A percentile compares a stretch with the other conserved stretches of the same genome.
These are phyloP conservation scores for Eimeria sp. DNA, from an alignment of 169 alveolate species.

Conservation along the genomic window DNA sequence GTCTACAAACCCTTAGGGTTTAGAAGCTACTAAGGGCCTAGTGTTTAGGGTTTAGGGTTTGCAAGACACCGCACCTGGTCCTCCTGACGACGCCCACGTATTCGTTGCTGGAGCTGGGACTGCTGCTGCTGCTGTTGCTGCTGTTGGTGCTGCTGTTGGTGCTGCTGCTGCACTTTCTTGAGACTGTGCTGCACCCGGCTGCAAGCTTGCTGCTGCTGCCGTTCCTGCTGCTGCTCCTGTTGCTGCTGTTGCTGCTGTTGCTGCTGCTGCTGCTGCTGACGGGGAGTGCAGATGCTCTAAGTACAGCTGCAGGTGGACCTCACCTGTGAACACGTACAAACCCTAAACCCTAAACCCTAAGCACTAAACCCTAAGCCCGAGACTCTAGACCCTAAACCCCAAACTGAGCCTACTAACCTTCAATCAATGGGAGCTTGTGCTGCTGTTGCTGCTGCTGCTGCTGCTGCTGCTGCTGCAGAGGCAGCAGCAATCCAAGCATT, in stretches of 20 bases:
- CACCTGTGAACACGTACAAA: background rate
- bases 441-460: constrained; percentile 25
- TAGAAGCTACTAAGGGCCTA: too few relatives aligned
- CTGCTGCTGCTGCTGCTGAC: background rate
- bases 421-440: too few relatives aligned
- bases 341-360: too few relatives aligned
- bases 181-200: background rate
- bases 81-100: too few relatives aligned
- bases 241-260: background rate
- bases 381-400: too few relatives aligned
- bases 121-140: background rate
- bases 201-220: too few relatives aligned
- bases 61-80: too few relatives aligned
- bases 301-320: background rate
- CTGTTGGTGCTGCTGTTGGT: background rate
- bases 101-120: background rate
- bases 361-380: too few relatives aligned
- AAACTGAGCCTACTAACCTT: too few relatives aligned
- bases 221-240: background rate
- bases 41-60: too few relatives aligned
- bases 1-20: too few relatives aligned
- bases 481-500: constrained; percentile 19
- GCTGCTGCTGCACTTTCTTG: constrained; percentile 36
- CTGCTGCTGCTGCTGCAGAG: constrained; percentile 18
- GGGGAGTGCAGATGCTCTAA: constrained; percentile 10